Percentiles rank a stretch among this genome's conserved stretches.
These are phyloP conservation scores for Polygonum aviculare DNA, from an alignment of 148 eudicot species.

Conservation along the genomic window DNA sequence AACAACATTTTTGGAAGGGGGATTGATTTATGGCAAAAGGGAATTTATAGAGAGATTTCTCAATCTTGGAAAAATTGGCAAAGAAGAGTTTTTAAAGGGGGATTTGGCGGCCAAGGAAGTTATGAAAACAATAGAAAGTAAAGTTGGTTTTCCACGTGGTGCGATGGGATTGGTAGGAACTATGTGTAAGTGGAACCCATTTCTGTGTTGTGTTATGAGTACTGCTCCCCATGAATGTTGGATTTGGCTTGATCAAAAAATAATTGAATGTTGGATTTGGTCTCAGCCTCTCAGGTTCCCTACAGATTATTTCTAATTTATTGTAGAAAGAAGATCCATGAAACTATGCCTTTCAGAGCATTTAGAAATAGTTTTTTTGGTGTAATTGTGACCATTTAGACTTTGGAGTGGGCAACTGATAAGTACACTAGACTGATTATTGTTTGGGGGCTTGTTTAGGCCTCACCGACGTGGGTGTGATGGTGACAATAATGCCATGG, in stretches of 20 bases:
- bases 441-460: no score
- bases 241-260: no score
- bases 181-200: not conserved
- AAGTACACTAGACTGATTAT: no score
- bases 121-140: not conserved
- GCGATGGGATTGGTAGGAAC: slow-evolving; percentile 1
- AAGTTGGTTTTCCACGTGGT: not conserved
- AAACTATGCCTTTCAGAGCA: no score
- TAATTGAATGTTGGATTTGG: not conserved
- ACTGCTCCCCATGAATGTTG: not conserved
- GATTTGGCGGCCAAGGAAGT: not conserved
- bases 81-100: not conserved
- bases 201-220: not conserved
- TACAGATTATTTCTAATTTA: not conserved
- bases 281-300: not conserved
- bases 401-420: no score
- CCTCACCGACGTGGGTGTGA: no score
- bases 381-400: no score
- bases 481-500: no score
- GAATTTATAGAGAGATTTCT: not conserved
- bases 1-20: not conserved
- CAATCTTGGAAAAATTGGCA: not conserved
- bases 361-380: no score
- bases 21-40: not conserved
- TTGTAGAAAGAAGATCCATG: not conserved